Evolutionary conservation across 805 yeast species (phyloP).

Genomic region (Starmerella potacharoeniae): DNA sequence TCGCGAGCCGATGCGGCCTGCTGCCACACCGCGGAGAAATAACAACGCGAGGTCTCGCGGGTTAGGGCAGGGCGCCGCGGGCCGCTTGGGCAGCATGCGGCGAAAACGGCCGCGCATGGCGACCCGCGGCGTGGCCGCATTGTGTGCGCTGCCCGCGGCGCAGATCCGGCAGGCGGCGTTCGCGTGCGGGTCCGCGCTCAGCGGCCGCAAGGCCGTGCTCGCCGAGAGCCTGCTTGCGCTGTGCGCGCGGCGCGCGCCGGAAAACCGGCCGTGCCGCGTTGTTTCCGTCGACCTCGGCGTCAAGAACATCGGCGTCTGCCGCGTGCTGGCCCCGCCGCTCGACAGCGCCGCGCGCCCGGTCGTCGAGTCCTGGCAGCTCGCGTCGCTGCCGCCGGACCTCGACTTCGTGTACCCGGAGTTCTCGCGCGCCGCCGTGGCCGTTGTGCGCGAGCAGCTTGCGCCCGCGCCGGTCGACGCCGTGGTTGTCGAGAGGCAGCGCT

Average conservation of each 20-base stretch:
- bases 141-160: background rate
- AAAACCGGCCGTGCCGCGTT: slow-evolving; percentile 9
- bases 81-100: too few relatives aligned
- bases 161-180: background rate
- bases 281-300: slow-evolving; percentile 30
- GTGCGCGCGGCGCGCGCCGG: background rate
- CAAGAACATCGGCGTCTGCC: slow-evolving; percentile 27
- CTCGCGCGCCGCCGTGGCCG: slow-evolving; percentile 20
- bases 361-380: slow-evolving; percentile 12
- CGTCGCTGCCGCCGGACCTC: slow-evolving; percentile 10
- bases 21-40: too few relatives aligned
- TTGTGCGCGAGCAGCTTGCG: slow-evolving; percentile 11
- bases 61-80: too few relatives aligned
- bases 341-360: slow-evolving; percentile 1
- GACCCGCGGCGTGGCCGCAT: background rate
- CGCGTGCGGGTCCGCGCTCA: slow-evolving; percentile 3
- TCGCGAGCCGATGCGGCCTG: too few relatives aligned
- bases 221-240: background rate
- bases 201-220: slow-evolving; percentile 3
- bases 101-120: too few relatives aligned
- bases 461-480: slow-evolving; percentile 28
- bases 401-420: slow-evolving; percentile 24
- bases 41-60: too few relatives aligned
- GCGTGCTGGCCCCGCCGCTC: slow-evolving; percentile 7
- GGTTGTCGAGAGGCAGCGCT: slow-evolving; percentile 47